A percentile compares a stretch with the other conserved stretches of the same genome.
Conservation (phyloP, 257 asterid species). For the Nicotiana attenuata region DNA sequence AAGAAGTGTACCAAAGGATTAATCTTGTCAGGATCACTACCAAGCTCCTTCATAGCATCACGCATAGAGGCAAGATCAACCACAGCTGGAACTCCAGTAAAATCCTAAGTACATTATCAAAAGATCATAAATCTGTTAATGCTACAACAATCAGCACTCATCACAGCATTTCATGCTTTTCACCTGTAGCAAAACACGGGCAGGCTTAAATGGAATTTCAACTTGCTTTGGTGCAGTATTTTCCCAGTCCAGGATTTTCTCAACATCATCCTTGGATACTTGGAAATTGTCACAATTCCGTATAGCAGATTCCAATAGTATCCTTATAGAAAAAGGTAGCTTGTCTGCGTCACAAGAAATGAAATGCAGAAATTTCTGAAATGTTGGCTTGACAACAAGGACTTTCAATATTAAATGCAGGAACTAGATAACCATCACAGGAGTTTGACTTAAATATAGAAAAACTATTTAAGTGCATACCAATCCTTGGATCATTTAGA, state of each 20-base stretch:
- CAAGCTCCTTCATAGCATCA: constrained; percentile 83
- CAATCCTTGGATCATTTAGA: constrained; percentile 79
- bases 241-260: constrained; percentile 81
- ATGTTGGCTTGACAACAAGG: not conserved
- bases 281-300: constrained; percentile 90
- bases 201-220: constrained; percentile 90
- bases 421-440: not conserved
- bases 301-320: constrained; percentile 76
- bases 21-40: constrained; percentile 70
- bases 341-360: constrained; percentile 42
- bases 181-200: constrained; percentile 91
- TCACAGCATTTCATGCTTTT: constrained; percentile 8
- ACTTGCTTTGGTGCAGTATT: constrained; percentile 77
- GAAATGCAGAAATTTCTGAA: not conserved
- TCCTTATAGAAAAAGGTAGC: constrained; percentile 71
- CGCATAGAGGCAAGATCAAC: constrained; percentile 96
- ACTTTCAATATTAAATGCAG: not conserved
- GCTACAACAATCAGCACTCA: not conserved
- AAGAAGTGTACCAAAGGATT: constrained; percentile 65
- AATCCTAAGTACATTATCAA: constrained; percentile 47
- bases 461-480: constrained; percentile 26
- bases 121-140: not conserved
- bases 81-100: constrained; percentile 95
- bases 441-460: not conserved
- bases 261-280: constrained; percentile 78